Conservation (phyloP, 352 stramenopile genomes). For the Phytophthora boehmeriae region DNA sequence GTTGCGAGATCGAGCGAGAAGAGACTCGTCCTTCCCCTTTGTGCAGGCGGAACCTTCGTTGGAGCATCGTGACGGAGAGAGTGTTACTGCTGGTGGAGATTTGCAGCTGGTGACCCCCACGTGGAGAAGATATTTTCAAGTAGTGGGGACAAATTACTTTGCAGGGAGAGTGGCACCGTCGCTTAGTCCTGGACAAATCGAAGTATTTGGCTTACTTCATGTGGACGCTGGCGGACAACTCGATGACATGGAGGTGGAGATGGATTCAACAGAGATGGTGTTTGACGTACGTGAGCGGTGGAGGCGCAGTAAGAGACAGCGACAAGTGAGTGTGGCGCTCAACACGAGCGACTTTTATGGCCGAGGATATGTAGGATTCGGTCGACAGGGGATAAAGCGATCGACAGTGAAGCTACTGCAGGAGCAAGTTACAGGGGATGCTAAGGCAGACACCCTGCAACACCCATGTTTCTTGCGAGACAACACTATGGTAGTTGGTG, state of each 20-base stretch:
- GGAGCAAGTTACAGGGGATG: constrained; percentile 8
- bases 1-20: constrained; percentile 30
- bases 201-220: constrained; percentile 65
- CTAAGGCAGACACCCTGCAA: constrained; percentile 14
- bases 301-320: constrained; percentile 64
- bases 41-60: constrained; percentile 26
- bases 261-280: constrained; percentile 44
- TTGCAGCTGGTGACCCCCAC: constrained; percentile 43
- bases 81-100: constrained; percentile 41
- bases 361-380: constrained; percentile 53
- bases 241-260: constrained; percentile 22
- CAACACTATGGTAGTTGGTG: constrained; percentile 19
- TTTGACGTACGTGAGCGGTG: constrained; percentile 76
- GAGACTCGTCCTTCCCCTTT: constrained; percentile 65
- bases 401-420: constrained; percentile 41
- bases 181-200: constrained; percentile 55
- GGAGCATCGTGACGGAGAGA: constrained; percentile 15
- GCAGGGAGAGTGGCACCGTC: constrained; percentile 49
- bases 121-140: constrained; percentile 58
- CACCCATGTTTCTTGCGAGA: constrained; percentile 61
- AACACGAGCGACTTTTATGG: constrained; percentile 75
- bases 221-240: constrained; percentile 42
- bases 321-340: constrained; percentile 58
- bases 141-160: constrained; percentile 68
- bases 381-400: constrained; percentile 28